Percentiles rank a stretch among this genome's conserved stretches.
Conservation (phyloP, 2,329 filamentous ascomycete genomes). For the Dactylellina cionopaga region DNA sequence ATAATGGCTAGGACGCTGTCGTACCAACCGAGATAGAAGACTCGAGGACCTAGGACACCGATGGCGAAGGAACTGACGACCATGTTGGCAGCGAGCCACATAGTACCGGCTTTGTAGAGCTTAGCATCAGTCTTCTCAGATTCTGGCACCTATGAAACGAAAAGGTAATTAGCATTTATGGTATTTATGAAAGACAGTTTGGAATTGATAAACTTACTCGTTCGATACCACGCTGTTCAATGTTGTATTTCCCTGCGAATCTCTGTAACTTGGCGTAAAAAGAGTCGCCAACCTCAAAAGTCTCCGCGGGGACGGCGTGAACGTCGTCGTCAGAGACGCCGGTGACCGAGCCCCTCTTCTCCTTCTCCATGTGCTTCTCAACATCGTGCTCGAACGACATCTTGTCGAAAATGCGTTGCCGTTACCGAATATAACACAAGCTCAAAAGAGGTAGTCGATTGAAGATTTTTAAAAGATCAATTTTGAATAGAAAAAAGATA, state of each 20-base stretch:
- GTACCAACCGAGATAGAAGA: constrained; percentile 76
- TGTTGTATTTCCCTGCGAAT: constrained; percentile 71
- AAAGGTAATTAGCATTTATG: no score
- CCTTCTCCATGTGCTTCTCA: constrained; percentile 38
- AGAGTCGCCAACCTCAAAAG: constrained; percentile 68
- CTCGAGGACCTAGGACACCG: constrained; percentile 73
- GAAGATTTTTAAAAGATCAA: neutral
- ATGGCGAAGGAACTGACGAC: constrained; percentile 80
- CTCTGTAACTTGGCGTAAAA: constrained; percentile 71
- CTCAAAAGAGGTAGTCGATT: neutral
- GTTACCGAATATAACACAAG: neutral
- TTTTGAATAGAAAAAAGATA: neutral
- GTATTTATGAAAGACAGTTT: constrained; percentile 2
- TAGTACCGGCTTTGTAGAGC: constrained; percentile 74
- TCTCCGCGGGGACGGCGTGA: constrained; percentile 68
- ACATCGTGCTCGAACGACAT: constrained; percentile 50
- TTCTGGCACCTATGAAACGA: constrained; percentile 64
- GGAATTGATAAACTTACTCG: constrained; percentile 64
- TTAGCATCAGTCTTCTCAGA: constrained; percentile 74
- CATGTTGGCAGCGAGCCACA: constrained; percentile 84
- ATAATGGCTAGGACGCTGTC: constrained; percentile 77
- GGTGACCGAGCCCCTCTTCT: constrained; percentile 39
- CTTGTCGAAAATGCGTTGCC: constrained; percentile 43
- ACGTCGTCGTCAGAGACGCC: constrained; percentile 58
- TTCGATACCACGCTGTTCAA: constrained; percentile 80